Base-by-base conservation (phyloP, 441 rosid genomes). In the Euphorbia celastroides region DNA sequence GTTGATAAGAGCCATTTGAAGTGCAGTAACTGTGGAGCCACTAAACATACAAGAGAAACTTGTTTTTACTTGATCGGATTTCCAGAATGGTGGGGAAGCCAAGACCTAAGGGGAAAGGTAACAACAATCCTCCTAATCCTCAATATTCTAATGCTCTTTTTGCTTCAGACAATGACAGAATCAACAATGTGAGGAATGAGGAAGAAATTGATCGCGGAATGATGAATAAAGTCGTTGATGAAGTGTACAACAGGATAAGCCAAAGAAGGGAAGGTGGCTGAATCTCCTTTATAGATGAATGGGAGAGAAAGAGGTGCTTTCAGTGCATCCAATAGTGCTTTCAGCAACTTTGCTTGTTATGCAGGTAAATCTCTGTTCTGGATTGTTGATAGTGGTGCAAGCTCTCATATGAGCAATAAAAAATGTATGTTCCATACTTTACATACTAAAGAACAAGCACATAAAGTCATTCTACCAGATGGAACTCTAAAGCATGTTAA, bases 361-460 rank as follows among this genome's bases (percentile, higher is more conserved):
- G 9, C 16, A 5, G 5, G 9, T 44, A 5, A 12, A 12, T 7
- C 6, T 44, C 8, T 1, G 1, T 44, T 1, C 5, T 44, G 16
- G 50, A 44, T 44, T 5, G 50, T 44, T 3, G 50, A 44, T 13
- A 44, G 5, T 44, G 16, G 50, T 5, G 50, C 16, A 0, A 44
- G n/a, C 1, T 3, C 50, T 0, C 50, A 44, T 12, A 44, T 44
- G 13, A 12, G 50, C 5, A 2, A 17, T 12, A 5, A 6, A 5
- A 44, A 44, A 12, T 2, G 0, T 12, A 1, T 5, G 3, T 2
- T 23, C 0, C 8, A 0, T 7, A 8, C 4, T 8, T 52, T 8
- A 1, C 0, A 0, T 1, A 0, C 27, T 5, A 16, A 22, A 0
- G 11, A 7, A 0, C 10, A 2, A 0, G 2, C 1, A 22, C 28